phyloP scores from a whole-genome alignment of 2,329 filamentous ascomycete species.

The Colletotrichum euphorbiae region DNA sequence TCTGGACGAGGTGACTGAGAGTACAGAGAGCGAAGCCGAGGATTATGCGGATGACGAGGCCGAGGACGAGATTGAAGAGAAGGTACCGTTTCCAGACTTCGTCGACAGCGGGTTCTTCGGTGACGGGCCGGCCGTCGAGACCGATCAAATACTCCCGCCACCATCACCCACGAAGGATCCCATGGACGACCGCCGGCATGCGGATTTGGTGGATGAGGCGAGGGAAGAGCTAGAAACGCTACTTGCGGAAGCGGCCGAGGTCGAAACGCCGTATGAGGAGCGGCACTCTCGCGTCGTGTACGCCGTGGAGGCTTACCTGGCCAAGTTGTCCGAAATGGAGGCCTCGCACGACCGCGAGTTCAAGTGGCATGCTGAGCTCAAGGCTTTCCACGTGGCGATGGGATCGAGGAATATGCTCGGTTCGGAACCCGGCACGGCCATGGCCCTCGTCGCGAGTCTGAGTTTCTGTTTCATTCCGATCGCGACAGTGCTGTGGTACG shows the following conservation, averaged over 20 bases:
- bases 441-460: constrained; percentile 20
- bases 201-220: constrained; percentile 21
- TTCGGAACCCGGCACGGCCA: constrained; percentile 11
- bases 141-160: constrained; percentile 1
- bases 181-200: constrained; percentile 8
- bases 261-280: constrained; percentile 28
- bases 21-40: constrained; percentile 14
- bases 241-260: constrained; percentile 13
- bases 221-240: constrained; percentile 23
- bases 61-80: constrained; percentile 20
- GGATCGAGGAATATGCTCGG: constrained; percentile 15
- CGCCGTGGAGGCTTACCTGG: constrained; percentile 32
- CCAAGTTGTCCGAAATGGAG: constrained; percentile 19
- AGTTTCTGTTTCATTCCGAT: constrained; percentile 19
- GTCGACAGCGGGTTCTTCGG: neutral
- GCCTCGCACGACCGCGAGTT: constrained; percentile 33
- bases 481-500: constrained; percentile 24
- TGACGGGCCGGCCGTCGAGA: neutral
- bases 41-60: constrained; percentile 18
- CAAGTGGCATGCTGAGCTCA: constrained; percentile 28
- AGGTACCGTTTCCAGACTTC: constrained; percentile 19
- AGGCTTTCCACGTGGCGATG: constrained; percentile 20
- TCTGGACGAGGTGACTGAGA: neutral
- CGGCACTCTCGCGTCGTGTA: constrained; percentile 29
- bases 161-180: neutral